Evolutionary conservation across 2,329 filamentous ascomycete genomes (phyloP), one percentile per base, ranked within the genome.

Genomic region (Thelonectria blattea): DNA sequence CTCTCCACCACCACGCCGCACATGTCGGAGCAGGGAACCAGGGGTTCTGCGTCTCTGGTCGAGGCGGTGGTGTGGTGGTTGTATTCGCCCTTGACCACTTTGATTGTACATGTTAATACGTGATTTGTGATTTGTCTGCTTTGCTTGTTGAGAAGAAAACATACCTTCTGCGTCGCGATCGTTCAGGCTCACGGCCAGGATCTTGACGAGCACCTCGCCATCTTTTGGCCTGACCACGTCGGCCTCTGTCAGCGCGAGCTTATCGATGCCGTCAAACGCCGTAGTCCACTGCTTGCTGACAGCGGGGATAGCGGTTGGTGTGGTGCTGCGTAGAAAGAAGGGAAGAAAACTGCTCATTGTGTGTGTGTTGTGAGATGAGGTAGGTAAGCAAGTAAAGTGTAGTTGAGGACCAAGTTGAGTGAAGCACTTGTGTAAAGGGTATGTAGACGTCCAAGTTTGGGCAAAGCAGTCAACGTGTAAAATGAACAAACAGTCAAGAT

Each of bases 21-120:
- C 81, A 89, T 90, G 74, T 92, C 89, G 20, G 87, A 89, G 73
- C 86, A 88, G 1, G 88, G 88, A 1, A 91, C 85, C 12, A 91
- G 68, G 56, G 79, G 60, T 54, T 74, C 54, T 53, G 73, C 63
- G 39, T 73, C 65, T 14, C 73, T 61, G 47, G 86, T 75, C 4
- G 81, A 80, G 66, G 83, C 81, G 22, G 6, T 6, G 22, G 6
- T 6, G 76, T 91, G 87, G 74, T 91, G 87, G 70, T 80, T 86
- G 77, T 91, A 91, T 12, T 85, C 78, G 30, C 89, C 89, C 78
- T 83, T 87, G 69, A 80, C 80, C 18, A 91, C 88, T n/a, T n/a
- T 88, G 60, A 12, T 7, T 30, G 22, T 30, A 30, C 10, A 51
- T 11, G 14, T 30, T 15, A 49, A 32, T 15, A 51, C 11, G 8